A percentile compares a stretch with the other conserved stretches of the same genome.
Evolutionary conservation across 1,139 yeast genomes (phyloP).

Genomic region (Taphrina populina): DNA sequence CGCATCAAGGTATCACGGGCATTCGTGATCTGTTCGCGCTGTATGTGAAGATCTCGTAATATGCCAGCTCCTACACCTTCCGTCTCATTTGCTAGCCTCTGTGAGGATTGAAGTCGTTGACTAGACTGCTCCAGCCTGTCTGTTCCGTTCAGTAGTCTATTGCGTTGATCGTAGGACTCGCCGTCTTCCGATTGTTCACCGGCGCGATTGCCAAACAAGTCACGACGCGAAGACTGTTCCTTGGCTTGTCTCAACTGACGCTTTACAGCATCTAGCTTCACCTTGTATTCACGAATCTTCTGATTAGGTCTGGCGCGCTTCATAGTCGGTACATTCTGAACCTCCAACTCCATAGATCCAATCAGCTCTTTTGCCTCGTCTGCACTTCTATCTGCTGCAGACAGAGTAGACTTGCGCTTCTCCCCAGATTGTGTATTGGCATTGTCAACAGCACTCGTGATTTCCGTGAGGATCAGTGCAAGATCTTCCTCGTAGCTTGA

Average conservation of each 20-base stretch:
- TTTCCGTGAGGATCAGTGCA: constrained; percentile 16
- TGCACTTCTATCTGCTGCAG: constrained; percentile 63
- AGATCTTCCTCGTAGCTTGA: constrained; percentile 29
- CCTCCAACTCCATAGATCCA: constrained; percentile 70
- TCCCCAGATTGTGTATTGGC: constrained; percentile 41
- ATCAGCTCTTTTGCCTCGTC: constrained; percentile 73
- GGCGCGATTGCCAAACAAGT: constrained; percentile 59
- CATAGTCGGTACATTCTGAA: constrained; percentile 72
- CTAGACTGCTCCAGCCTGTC: constrained; percentile 79
- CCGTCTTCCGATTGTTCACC: constrained; percentile 47
- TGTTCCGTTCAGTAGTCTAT: constrained; percentile 73
- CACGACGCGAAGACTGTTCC: constrained; percentile 41
- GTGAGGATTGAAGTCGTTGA: constrained; percentile 81
- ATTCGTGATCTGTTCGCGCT: constrained; percentile 85
- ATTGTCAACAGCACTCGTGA: constrained; percentile 7
- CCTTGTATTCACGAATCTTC: constrained; percentile 65
- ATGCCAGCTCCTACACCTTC: constrained; percentile 90
- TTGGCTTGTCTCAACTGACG: constrained; percentile 34
- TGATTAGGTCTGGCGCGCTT: constrained; percentile 68
- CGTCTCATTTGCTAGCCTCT: constrained; percentile 87
- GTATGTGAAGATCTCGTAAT: constrained; percentile 82
- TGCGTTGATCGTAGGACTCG: constrained; percentile 66
- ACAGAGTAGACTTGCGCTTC: constrained; percentile 54
- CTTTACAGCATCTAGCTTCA: constrained; percentile 37
- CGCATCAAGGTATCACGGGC: constrained; percentile 68